Evolutionary conservation across 371 early-diverging fungal genomes (phyloP), one percentile per base, ranked within the genome.

Genomic region (Circinella umbellata): DNA sequence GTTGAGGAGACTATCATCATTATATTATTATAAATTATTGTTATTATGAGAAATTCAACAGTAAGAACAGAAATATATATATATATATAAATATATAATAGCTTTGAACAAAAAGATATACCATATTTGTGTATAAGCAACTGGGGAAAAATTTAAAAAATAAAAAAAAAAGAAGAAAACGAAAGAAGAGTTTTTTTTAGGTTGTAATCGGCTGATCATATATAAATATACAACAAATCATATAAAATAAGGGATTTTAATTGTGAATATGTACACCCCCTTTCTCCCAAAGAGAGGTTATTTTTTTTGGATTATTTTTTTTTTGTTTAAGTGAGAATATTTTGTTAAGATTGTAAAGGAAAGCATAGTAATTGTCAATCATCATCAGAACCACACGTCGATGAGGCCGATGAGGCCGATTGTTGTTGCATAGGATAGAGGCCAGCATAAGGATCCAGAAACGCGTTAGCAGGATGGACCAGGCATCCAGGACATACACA

Each of bases 401-500:
- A 67, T 2, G 68, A 67, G 3, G 68, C 49, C 8, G 68, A 64
- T 7, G 68, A 68, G 13, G 66, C 55, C 35, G 39, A 48, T 18
- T 34, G 46, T 61, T 68, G 68, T 42, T 61, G 47, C 39, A 53
- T 57, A 60, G 61, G 14, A 47, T 46, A 38, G 13, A 68, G 51
- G 35, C 74, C 74, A 61, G 71, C 67, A 37, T 70, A 76, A 49
- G 76, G 76, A 66, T 76, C 76, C 37, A 66, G 54, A 11, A 59
- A 64, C 8, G 61, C 20, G 38, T 69, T 70, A 15, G 66, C 71
- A 42, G 72, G 67, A 66, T 76, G 76, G 20, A 76, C 76, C 11
- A 76, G 66, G 51, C 76, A 76, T 38, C 76, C 72, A 15, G 76
- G 70, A n/a, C 76, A 73, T 7, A 70, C 38, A 60, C 76, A 73